A percentile compares a stretch with the other conserved stretches of the same genome.
These are phyloP conservation scores for Tulasnella calospora DNA, from an alignment of 768 basidiomycete genomes.

Conservation along the genomic window DNA sequence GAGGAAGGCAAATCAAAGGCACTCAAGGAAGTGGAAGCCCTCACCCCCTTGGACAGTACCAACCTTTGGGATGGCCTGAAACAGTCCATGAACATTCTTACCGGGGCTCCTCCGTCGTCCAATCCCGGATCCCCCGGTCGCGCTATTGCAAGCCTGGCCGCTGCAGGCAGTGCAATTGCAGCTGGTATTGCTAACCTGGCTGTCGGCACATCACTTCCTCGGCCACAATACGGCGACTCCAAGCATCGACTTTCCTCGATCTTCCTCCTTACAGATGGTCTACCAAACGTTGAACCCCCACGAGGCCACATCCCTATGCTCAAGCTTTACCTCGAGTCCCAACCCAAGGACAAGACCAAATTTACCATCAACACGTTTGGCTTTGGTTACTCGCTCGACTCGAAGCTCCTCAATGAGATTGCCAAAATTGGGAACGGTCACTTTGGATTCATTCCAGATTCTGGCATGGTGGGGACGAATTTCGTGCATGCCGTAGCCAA, in stretches of 20 bases:
- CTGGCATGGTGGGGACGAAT: slow-evolving; percentile 30
- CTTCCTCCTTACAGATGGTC: slow-evolving; percentile 29
- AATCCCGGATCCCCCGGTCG: neutral
- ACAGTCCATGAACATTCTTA: slow-evolving; percentile 28
- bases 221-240: neutral
- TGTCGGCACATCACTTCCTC: neutral
- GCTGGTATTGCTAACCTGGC: neutral
- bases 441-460: slow-evolving; percentile 29
- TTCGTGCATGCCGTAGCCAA: slow-evolving; percentile 31
- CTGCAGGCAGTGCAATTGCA: neutral
- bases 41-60: slow-evolving; percentile 23
- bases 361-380: slow-evolving; percentile 30
- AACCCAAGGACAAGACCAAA: slow-evolving; percentile 4
- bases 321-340: slow-evolving; percentile 27
- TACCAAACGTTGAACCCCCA: slow-evolving; percentile 28
- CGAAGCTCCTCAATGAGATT: slow-evolving; percentile 25
- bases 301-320: slow-evolving; percentile 30
- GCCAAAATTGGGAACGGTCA: slow-evolving; percentile 23
- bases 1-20: slow-evolving; percentile 20
- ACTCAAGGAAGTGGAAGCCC: slow-evolving; percentile 14
- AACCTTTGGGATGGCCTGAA: slow-evolving; percentile 30
- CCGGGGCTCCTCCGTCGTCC: neutral
- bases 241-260: slow-evolving; percentile 26
- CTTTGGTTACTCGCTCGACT: slow-evolving; percentile 30
- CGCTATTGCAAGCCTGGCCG: neutral